Evolutionary conservation across 306 rosid genomes (phyloP), one percentile per base, ranked within the genome.

Genomic region (Bauhinia variegata): DNA sequence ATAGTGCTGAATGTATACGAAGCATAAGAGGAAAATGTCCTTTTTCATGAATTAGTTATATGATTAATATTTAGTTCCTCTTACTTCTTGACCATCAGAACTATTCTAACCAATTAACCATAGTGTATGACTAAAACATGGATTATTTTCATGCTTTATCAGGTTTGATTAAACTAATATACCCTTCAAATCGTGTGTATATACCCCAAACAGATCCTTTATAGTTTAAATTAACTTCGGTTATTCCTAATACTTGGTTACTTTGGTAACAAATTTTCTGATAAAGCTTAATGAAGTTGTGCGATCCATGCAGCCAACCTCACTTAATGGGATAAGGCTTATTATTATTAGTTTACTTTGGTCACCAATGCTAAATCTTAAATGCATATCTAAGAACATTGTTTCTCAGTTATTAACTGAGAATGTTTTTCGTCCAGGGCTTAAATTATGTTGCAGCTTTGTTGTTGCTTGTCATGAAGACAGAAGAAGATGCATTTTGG

Each of bases 401-500:
- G 58, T 37, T 33, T 54, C 75, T 57, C 68, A 62, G 7, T 44
- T 62, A 47, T 46, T 76, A 67, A 70, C 68, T 55, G 32, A 48
- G 5, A 19, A 33, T 54, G 32, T 42, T 72, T 16, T 71, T 80
- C 77, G 23, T 79, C 61, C 88, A 95, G 99, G 99, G 99, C 37
- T 80, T 95, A 80, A 95, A 95, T 80, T 95, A 88, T 42, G 99
- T 95, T 28, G 99, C 99, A 39, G 99, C 97, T 46, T 72, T 95
- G 69, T 55, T 95, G 84, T 84, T 95, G 82, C 96, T 90, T 46
- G 99, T 95, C 70, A 90, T 95, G 99, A 90, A 95, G 78, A 95
- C 96, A 4, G 99, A 95, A 66, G 97, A 95, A 81, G 99, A 95
- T 62, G 97, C 99, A 70, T 95, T 95, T 79, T 95, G 97, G 99